Percentiles rank a stretch among this genome's conserved stretches.
Evolutionary conservation across 345 rosid genomes (phyloP).

Genomic region (Xanthoceras sorbifolium): DNA sequence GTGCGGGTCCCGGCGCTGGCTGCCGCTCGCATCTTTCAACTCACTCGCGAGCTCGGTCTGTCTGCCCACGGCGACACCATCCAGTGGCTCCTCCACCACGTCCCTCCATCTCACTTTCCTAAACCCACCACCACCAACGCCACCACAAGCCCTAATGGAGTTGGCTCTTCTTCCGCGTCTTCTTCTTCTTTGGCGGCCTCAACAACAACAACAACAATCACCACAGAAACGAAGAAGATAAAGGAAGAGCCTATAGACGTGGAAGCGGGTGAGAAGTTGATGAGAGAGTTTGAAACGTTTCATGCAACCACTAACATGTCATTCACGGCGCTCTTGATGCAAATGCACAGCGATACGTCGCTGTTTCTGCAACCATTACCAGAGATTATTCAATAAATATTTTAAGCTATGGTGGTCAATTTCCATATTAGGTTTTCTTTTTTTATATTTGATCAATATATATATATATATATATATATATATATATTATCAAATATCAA

Average conservation of each 20-base stretch:
- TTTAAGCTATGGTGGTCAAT: too few species aligned
- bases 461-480: too few species aligned
- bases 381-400: too few species aligned
- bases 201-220: neutral
- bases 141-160: neutral
- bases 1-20: slow-evolving; percentile 19
- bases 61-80: slow-evolving; percentile 31
- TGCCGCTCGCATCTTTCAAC: slow-evolving; percentile 31
- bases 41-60: slow-evolving; percentile 33
- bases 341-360: neutral
- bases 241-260: neutral
- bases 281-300: slow-evolving; percentile 7
- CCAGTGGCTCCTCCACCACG: slow-evolving; percentile 37
- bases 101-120: slow-evolving; percentile 17
- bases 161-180: neutral
- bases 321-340: slow-evolving; percentile 13
- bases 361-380: neutral
- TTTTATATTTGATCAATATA: too few species aligned
- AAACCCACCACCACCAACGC: neutral
- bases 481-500: too few species aligned
- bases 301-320: neutral
- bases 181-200: neutral
- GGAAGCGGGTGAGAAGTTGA: neutral
- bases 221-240: neutral
- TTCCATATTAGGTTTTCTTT: too few species aligned